Evolutionary conservation across 2,329 filamentous ascomycete genomes (phyloP).

Genomic region (Diaporthe sp.): DNA sequence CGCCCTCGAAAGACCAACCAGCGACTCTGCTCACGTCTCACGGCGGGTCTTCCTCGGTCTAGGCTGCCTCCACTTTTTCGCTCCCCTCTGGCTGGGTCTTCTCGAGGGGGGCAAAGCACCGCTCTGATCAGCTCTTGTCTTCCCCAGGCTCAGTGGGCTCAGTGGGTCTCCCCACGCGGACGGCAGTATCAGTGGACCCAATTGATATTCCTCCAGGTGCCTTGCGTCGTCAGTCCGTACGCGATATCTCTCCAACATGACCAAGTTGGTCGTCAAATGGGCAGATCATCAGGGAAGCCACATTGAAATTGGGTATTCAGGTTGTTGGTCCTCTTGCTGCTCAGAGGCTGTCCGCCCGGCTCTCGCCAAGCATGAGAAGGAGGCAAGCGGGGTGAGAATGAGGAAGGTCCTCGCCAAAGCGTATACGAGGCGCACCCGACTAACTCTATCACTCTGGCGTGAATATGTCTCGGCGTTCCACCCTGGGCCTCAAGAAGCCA

Average conservation of each 20-base stretch:
- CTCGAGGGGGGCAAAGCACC: background rate
- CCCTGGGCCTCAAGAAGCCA: constrained; percentile 3
- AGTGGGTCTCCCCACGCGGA: constrained; percentile 10
- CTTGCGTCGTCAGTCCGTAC: constrained; percentile 14
- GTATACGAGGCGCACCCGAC: constrained; percentile 25
- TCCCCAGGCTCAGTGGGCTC: constrained; percentile 18
- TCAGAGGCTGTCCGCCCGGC: background rate
- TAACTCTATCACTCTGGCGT: constrained; percentile 27
- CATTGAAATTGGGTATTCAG: background rate
- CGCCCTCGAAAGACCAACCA: constrained; percentile 19
- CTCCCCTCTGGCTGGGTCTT: background rate
- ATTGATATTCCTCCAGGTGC: constrained; percentile 10
- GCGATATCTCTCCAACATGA: background rate
- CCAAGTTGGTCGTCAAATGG: constrained; percentile 9
- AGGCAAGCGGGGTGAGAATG: constrained; percentile 20
- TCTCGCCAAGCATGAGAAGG: constrained; percentile 17
- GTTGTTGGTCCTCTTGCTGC: background rate
- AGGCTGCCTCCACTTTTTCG: background rate
- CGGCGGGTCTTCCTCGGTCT: constrained; percentile 26
- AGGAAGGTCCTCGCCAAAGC: background rate
- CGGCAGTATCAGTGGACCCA: constrained; percentile 15
- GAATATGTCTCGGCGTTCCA: constrained; percentile 22
- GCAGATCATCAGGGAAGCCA: background rate
- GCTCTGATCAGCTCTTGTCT: background rate
- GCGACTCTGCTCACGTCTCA: background rate